These are phyloP conservation scores for Ophidiomyces ophidiicola DNA, from an alignment of 2,329 filamentous ascomycete genomes.

Conservation along the genomic window DNA sequence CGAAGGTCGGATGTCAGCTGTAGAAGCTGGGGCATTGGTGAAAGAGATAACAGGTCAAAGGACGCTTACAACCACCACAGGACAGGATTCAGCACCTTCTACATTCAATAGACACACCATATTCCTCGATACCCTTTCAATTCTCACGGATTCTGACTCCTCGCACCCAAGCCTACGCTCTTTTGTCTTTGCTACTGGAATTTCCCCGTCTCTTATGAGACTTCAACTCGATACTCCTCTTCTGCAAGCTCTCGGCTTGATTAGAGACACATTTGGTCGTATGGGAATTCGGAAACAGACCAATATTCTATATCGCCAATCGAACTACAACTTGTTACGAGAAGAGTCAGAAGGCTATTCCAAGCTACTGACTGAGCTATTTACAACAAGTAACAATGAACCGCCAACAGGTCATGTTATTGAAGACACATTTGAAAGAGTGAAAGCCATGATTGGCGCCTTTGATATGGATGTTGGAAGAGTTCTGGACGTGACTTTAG, in stretches of 20 bases:
- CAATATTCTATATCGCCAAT: slow-evolving; percentile 84
- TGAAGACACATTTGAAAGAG: slow-evolving; percentile 74
- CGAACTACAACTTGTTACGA: slow-evolving; percentile 88
- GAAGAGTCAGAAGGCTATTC: slow-evolving; percentile 96
- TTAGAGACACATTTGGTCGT: slow-evolving; percentile 71
- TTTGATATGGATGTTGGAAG: slow-evolving; percentile 95
- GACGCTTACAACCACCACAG: slow-evolving; percentile 35
- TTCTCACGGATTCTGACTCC: slow-evolving; percentile 61
- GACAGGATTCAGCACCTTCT: slow-evolving; percentile 36
- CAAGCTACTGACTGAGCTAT: slow-evolving; percentile 89
- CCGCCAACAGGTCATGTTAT: slow-evolving; percentile 64
- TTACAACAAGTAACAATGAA: slow-evolving; percentile 67
- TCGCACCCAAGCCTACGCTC: slow-evolving; percentile 47
- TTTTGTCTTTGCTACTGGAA: slow-evolving; percentile 59
- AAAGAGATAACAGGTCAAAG: slow-evolving; percentile 58
- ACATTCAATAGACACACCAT: slow-evolving; percentile 53
- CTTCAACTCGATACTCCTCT: slow-evolving; percentile 69
- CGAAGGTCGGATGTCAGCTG: slow-evolving; percentile 53
- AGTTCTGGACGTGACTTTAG: slow-evolving; percentile 84
- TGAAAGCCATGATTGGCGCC: slow-evolving; percentile 89
- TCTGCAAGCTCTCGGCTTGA: slow-evolving; percentile 63
- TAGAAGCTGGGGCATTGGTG: slow-evolving; percentile 58
- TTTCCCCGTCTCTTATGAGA: slow-evolving; percentile 62
- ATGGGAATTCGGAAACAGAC: slow-evolving; percentile 82
- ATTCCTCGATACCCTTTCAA: slow-evolving; percentile 72